Evolutionary conservation across 140 eudicot species (phyloP), one percentile per base, ranked within the genome.

Genomic region (Bidens hawaiensis): DNA sequence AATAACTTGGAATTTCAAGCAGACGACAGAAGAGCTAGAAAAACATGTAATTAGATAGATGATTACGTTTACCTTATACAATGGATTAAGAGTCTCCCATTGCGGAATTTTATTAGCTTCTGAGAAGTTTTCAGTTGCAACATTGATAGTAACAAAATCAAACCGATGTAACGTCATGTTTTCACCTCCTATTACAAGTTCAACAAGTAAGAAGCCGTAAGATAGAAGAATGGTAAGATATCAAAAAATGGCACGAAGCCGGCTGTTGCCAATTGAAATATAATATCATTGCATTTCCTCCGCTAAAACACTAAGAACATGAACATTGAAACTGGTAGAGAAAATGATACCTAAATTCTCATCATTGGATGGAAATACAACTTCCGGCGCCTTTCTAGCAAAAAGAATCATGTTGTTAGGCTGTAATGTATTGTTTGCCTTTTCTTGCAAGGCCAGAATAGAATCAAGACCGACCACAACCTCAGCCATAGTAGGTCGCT

Each of bases 121-220:
- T 15, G 65, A 53, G 24, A 67, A 75, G 23, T 68, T 18, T 2
- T 66, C 52, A 23, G 53, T 66, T 66, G 72, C 72, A 15, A 7
- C 18, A 25, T 0, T 24, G 14, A 66, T 51, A 23, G 40, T 52
- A 3, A 8, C 13, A 18, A 42, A 18, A 45, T 22, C 65, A 42
- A 30, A 68, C 17, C 15, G 24, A 16, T 19, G 33, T 28, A 18
- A 27, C 13, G 5, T 24, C 48, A 49, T 33, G 28, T 28, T 23
- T 42, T 38, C 36, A 55, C 55, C 47, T 22, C 57, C 30, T 16
- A 13, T 15, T 66, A 52, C 38, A 55, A 5, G 30, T 51, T 68
- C 43, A 42, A 42, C 0, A 6, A 13, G 5, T 23, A 46, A 54
- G 3, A 40, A 67, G 10, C 1, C 25, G 30, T 67, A 33, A 31